phyloP scores from a whole-genome alignment of 805 yeast species.

The Suhomyces xylopsoci region DNA sequence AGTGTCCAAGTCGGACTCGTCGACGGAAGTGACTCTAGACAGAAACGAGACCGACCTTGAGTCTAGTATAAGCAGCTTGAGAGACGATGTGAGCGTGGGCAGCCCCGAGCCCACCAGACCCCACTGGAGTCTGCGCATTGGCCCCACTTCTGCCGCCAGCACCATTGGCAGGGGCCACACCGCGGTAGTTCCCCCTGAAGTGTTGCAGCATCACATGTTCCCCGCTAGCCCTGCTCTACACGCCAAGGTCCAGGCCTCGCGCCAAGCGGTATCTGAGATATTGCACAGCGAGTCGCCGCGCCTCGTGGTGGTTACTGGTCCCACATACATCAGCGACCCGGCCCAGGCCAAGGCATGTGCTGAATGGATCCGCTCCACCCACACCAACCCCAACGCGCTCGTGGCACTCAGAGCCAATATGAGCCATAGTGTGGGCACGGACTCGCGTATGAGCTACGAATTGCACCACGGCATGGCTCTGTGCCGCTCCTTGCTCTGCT shows the following conservation, averaged over 20 bases:
- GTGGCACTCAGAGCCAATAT: conserved; percentile 39
- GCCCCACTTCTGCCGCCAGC: background rate
- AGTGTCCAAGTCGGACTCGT: background rate
- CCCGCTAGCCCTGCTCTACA: conserved; percentile 31
- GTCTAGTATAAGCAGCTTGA: conserved; percentile 1
- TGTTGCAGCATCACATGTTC: conserved; percentile 37
- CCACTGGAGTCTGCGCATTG: background rate
- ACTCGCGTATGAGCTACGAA: conserved; percentile 25
- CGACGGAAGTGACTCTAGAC: conserved; percentile 1
- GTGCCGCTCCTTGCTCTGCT: conserved; percentile 37
- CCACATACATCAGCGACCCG: conserved; percentile 27
- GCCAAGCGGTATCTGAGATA: conserved; percentile 14
- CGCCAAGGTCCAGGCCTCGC: conserved; percentile 26
- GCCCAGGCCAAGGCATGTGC: conserved; percentile 39
- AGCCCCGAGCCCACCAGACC: background rate
- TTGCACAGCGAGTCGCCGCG: background rate
- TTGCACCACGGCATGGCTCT: conserved; percentile 39
- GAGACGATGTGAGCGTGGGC: background rate
- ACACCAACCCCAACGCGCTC: conserved; percentile 13
- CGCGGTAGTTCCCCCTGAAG: conserved; percentile 43
- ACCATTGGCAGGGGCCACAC: conserved; percentile 22
- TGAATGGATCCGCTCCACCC: conserved; percentile 30
- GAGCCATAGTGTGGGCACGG: conserved; percentile 20
- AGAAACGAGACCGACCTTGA: background rate
- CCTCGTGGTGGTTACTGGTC: conserved; percentile 40